Evolutionary conservation across 345 rosid genomes (phyloP), one percentile per base, ranked within the genome.

Genomic region (Populus deltoides): DNA sequence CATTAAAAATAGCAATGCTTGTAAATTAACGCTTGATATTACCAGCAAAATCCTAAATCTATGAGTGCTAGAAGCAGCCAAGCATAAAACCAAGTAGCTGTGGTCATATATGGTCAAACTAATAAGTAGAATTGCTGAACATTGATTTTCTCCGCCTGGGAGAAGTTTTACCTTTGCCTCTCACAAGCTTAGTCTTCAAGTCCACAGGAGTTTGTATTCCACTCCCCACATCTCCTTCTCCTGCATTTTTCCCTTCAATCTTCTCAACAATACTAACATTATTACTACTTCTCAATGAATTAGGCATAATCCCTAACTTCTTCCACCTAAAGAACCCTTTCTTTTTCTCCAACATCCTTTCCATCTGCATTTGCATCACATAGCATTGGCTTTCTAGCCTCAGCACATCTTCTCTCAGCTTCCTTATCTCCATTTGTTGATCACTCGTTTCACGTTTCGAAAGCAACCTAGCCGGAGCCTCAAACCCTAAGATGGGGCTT

Each of bases 291-390:
- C 72, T 87, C 29, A 86, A 66, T 11, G 94, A 77, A 29, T 29
- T 29, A 24, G 90, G 82, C 82, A 85, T 83, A 20, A 90, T 51
- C 47, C 93, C 93, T 20, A 90, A 61, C 80, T 68, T 92, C 87
- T 77, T 91, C 97, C 99, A 93, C 87, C 81, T 86, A 70, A 95
- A 93, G 45, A 91, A 86, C 55, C 97, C 92, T 78, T 79, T 88
- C 86, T 91, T 93, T 80, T 89, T 92, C 85, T 92, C 92, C 82
- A 68, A 0, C 82, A 92, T 41, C 87, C 86, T 90, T 78, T 91
- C 94, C 45, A 95, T 81, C 75, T 92, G 97, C 62, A 43, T 76
- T 66, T 92, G 92, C 90, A 93, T 77, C 24, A 81, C 79, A 15
- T 68, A 68, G 83, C 87, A 89, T 33, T 92, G 93, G 73, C 86